Base-by-base conservation (phyloP, 1,139 yeast genomes). In the Candida anutae region DNA sequence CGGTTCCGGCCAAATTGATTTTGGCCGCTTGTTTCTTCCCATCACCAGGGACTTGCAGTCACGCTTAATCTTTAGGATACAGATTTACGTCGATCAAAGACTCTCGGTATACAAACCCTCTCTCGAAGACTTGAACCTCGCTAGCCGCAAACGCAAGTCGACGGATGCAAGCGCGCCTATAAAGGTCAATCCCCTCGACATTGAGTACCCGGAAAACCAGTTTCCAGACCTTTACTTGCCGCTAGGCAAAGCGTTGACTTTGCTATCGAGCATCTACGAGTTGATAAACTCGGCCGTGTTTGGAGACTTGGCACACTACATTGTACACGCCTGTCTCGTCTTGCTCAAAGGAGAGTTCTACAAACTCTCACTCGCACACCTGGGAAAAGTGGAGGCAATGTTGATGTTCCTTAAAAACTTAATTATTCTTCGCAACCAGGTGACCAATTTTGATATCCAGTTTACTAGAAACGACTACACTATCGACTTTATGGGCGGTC, bases 281-380 rank as follows among this genome's bases (percentile, higher is more conserved):
- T 61, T 87, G 40, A 71, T 88, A 15, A 77, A 79, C 38, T 74
- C 81, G 1, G 61, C 72, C 6, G 83, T 87, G 1, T 88, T 88
- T 55, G 95, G 87, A 46, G 95, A 85, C 46, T 55, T 88, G 37
- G 95, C 96, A 0, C 95, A 87, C 48, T 75, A 81, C 31, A 77
- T 85, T 32, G 84, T 88, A 5, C 95, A 84, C 46, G 73, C 81
- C 26, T 80, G 94, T 42, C 69, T 88, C 22, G 50, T 58, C 23
- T 28, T 81, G 75, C 17, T 64, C 68, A 49, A 69, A 58, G 49
- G 62, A 46, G 42, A 57, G 21, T 83, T 82, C 5, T 72, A 69
- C 39, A 58, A 36, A 55, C 67, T 35, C 37, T 58, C 52, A 28
- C 55, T 30, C 42, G 66, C 28, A 15, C 62, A 53, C 51, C 62